These are phyloP conservation scores for Symbiodinium natans DNA, from an alignment of 73 alveolate genomes.

Conservation along the genomic window DNA sequence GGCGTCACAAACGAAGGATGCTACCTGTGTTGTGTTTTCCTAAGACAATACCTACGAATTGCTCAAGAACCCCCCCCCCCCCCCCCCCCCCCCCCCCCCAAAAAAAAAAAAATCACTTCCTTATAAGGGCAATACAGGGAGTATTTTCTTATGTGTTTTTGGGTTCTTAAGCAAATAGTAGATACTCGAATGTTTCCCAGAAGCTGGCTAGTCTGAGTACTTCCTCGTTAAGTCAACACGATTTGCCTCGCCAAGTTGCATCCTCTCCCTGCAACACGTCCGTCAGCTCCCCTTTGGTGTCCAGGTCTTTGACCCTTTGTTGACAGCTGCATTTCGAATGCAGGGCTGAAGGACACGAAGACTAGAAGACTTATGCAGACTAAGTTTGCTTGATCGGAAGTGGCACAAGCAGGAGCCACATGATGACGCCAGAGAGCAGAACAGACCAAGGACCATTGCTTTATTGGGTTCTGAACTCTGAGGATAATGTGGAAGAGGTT, in stretches of 20 bases:
- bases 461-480: background rate
- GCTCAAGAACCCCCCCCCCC: no score
- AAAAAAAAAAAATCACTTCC: no score
- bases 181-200: no score
- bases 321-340: background rate
- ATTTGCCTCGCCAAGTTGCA: background rate
- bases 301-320: conserved; percentile 83
- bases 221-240: no score
- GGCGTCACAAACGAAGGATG: no score
- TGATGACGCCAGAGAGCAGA: background rate
- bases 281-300: conserved; percentile 51
- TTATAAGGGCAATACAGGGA: no score
- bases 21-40: no score
- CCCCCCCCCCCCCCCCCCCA: no score
- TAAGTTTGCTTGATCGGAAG: background rate
- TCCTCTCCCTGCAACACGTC: conserved; percentile 84
- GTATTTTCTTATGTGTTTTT: no score
- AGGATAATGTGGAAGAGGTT: background rate
- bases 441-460: background rate
- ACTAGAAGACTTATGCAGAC: background rate
- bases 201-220: no score
- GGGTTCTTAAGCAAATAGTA: no score
- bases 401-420: background rate
- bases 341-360: background rate
- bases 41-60: no score